Evolutionary conservation across 2,329 filamentous ascomycete genomes (phyloP).

Genomic region (Arthroderma sp.): DNA sequence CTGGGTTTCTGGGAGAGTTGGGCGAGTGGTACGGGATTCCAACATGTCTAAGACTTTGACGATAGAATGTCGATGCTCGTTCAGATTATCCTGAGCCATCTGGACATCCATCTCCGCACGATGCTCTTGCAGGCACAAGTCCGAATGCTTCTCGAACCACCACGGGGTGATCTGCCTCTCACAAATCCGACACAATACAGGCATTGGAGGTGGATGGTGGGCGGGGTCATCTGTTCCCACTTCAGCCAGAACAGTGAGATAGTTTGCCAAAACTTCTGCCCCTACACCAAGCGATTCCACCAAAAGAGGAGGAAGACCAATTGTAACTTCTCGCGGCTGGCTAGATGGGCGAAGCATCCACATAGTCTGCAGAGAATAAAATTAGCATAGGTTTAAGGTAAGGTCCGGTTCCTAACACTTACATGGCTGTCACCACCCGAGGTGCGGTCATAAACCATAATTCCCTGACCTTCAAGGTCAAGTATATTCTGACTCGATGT

Average conservation of each 20-base stretch:
- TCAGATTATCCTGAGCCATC: constrained; percentile 80
- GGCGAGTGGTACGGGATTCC: constrained; percentile 50
- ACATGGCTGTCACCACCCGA: constrained; percentile 84
- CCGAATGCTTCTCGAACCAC: constrained; percentile 99
- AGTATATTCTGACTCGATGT: constrained; percentile 41
- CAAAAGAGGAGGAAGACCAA: constrained; percentile 77
- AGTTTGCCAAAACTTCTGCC: constrained; percentile 85
- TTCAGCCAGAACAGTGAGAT: constrained; percentile 80
- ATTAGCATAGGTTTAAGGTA: neutral
- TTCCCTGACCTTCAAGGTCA: constrained; percentile 87
- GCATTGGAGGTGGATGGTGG: constrained; percentile 64
- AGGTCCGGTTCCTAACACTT: constrained; percentile 29
- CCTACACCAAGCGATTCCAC: constrained; percentile 90
- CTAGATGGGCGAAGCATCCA: constrained; percentile 97
- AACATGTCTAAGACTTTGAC: constrained; percentile 89
- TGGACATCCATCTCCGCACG: constrained; percentile 96
- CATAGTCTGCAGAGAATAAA: constrained; percentile 59
- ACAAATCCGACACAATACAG: constrained; percentile 89
- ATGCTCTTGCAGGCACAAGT: constrained; percentile 89
- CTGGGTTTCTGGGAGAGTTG: constrained; percentile 15
- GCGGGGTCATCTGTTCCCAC: constrained; percentile 60
- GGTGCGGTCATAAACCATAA: constrained; percentile 89
- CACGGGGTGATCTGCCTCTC: constrained; percentile 93
- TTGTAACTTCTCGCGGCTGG: constrained; percentile 80
- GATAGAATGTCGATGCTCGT: constrained; percentile 85